Percentiles rank a stretch among this genome's conserved stretches.
Evolutionary conservation across 345 rosid species (phyloP).

Genomic region (Salix purpurea): DNA sequence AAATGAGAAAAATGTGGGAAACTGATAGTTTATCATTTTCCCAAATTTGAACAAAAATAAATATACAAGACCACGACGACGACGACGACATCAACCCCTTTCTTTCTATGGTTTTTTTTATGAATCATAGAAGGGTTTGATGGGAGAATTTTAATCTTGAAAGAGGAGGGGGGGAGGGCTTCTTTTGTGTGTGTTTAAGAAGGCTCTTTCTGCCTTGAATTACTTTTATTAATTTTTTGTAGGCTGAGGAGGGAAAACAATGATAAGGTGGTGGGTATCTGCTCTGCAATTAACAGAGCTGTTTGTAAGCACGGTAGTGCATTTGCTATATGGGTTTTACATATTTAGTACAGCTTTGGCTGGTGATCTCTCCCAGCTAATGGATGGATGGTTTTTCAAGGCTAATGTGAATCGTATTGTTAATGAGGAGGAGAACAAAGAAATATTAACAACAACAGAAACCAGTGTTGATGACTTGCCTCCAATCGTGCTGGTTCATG

Average conservation of each 20-base stretch:
- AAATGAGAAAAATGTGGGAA: constrained; percentile 42
- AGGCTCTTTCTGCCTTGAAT: constrained; percentile 21
- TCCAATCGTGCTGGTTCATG: constrained; percentile 93
- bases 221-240: constrained; percentile 3
- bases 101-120: not conserved
- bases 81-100: not conserved
- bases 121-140: constrained; percentile 16
- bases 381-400: constrained; percentile 52
- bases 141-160: not conserved
- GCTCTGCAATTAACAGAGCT: constrained; percentile 75
- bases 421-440: constrained; percentile 29
- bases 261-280: constrained; percentile 61
- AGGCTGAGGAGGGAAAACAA: constrained; percentile 12
- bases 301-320: constrained; percentile 67
- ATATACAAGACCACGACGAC: not conserved
- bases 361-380: constrained; percentile 63
- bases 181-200: constrained; percentile 7
- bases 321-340: constrained; percentile 71
- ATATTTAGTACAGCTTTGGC: constrained; percentile 87
- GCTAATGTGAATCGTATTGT: constrained; percentile 36
- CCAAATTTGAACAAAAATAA: constrained; percentile 15
- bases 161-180: constrained; percentile 19
- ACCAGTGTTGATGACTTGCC: constrained; percentile 40
- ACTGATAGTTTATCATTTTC: constrained; percentile 4
- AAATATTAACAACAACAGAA: not conserved